phyloP scores from a whole-genome alignment of 1,284 basidiomycete species.

The Heliocybe sulcata region DNA sequence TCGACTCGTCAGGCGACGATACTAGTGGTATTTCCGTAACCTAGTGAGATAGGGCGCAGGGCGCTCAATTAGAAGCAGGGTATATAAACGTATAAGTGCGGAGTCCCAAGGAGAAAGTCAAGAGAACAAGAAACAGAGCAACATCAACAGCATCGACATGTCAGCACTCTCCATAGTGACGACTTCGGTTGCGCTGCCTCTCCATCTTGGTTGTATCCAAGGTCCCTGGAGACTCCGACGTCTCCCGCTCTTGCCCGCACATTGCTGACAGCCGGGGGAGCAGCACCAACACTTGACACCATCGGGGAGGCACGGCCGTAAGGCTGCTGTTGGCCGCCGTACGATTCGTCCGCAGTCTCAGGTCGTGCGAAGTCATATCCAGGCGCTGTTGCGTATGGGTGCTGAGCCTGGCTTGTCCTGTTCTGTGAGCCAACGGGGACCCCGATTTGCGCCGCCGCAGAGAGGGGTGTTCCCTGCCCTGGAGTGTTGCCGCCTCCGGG shows the following conservation, averaged over 20 bases:
- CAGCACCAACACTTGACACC: conserved; percentile 58
- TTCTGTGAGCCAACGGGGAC: conserved; percentile 52
- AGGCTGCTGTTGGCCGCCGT: conserved; percentile 31
- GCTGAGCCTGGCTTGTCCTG: conserved; percentile 38
- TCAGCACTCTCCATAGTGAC: conserved; percentile 59
- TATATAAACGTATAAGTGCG: neutral
- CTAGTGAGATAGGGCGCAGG: neutral
- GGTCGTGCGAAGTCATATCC: conserved; percentile 48
- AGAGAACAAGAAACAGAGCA: conserved; percentile 2
- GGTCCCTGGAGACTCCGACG: conserved; percentile 48
- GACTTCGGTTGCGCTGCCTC: conserved; percentile 43
- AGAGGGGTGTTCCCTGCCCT: conserved; percentile 57
- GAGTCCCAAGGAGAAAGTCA: conserved; percentile 3
- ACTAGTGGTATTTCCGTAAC: neutral
- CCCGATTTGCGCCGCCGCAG: conserved; percentile 67
- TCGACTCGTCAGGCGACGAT: neutral
- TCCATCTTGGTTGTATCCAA: conserved; percentile 48
- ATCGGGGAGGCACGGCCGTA: conserved; percentile 73
- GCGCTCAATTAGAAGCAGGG: conserved; percentile 1
- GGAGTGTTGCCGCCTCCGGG: conserved; percentile 37
- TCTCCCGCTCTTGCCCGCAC: conserved; percentile 63
- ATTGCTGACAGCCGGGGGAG: conserved; percentile 63
- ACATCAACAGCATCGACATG: conserved; percentile 62
- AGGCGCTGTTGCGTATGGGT: conserved; percentile 57
- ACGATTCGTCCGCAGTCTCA: conserved; percentile 39